Conservation (phyloP, 306 rosid species). For the Inga oerstediana region DNA sequence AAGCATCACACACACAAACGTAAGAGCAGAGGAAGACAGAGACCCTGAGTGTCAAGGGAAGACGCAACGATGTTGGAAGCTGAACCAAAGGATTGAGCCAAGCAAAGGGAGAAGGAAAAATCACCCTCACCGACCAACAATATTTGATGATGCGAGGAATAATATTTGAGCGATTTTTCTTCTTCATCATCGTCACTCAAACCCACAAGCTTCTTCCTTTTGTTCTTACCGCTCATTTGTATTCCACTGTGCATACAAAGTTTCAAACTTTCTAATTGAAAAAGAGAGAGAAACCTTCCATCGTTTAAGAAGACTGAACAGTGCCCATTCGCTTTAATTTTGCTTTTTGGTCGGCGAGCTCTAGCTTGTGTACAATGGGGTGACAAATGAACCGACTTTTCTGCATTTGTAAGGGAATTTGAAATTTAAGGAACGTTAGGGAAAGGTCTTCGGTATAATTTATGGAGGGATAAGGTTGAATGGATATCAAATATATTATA, state of each 20-base stretch:
- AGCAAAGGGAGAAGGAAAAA: constrained; percentile 55
- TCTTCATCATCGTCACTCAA: not conserved
- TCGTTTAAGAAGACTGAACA: not conserved
- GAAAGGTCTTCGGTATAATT: too few relatives aligned
- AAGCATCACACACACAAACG: not conserved
- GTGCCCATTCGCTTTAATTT: too few relatives aligned
- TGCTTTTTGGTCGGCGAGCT: not conserved
- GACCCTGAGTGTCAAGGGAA: constrained; percentile 47
- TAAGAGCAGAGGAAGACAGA: not conserved
- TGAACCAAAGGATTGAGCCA: constrained; percentile 50
- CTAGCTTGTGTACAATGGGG: too few relatives aligned
- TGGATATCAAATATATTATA: too few relatives aligned
- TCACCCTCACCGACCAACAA: constrained; percentile 68
- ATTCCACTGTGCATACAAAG: not conserved
- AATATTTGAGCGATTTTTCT: constrained; percentile 44
- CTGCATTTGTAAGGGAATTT: too few relatives aligned
- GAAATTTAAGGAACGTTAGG: too few relatives aligned
- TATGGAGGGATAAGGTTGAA: too few relatives aligned
- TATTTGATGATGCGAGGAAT: constrained; percentile 53
- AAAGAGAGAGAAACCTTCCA: not conserved
- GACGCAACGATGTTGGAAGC: constrained; percentile 51
- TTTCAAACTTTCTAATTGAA: not conserved
- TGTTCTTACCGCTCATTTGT: not conserved
- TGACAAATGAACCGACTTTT: too few relatives aligned
- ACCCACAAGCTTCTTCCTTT: not conserved